A percentile compares a stretch with the other conserved stretches of the same genome.
Conservation (phyloP, 176 grass and related monocot species). For the Pontederia crassipes region DNA sequence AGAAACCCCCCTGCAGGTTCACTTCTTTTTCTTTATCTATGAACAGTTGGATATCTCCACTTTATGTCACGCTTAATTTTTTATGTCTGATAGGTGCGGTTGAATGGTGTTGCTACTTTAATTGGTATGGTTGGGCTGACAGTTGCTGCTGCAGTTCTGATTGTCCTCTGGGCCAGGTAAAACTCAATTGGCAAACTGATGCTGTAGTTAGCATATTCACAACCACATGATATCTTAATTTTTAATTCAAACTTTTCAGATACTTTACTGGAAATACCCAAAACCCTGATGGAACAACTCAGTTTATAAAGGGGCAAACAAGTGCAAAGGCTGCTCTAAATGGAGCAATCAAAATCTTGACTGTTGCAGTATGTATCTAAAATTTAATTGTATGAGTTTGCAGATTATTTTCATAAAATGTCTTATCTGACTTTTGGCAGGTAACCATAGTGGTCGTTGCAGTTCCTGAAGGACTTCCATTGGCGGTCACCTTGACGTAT, state of each 20-base stretch:
- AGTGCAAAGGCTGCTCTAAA: slow-evolving; percentile 56
- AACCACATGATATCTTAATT: neutral
- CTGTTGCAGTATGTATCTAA: slow-evolving; percentile 68
- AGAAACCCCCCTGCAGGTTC: slow-evolving; percentile 99
- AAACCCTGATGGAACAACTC: slow-evolving; percentile 66
- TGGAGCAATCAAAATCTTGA: slow-evolving; percentile 91
- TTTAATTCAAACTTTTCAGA: slow-evolving; percentile 25
- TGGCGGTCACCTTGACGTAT: slow-evolving; percentile 95
- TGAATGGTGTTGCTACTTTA: slow-evolving; percentile 96
- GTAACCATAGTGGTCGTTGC: slow-evolving; percentile 95
- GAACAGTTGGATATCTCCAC: neutral
- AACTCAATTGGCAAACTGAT: slow-evolving; percentile 14
- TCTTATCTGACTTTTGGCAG: slow-evolving; percentile 36
- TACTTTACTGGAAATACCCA: slow-evolving; percentile 84
- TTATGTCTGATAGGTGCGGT: slow-evolving; percentile 51
- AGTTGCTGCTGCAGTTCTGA: slow-evolving; percentile 71
- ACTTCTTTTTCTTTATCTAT: neutral
- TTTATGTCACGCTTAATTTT: slow-evolving; percentile 6
- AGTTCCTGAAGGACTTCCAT: slow-evolving; percentile 95
- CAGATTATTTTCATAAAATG: slow-evolving; percentile 14
- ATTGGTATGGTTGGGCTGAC: slow-evolving; percentile 86
- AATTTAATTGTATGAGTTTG: slow-evolving; percentile 11
- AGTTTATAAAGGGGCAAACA: slow-evolving; percentile 68
- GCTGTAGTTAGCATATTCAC: neutral
- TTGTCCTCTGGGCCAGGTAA: slow-evolving; percentile 81